Conservation (phyloP, 2,329 filamentous ascomycete species). For the Fusarium napiforme region DNA sequence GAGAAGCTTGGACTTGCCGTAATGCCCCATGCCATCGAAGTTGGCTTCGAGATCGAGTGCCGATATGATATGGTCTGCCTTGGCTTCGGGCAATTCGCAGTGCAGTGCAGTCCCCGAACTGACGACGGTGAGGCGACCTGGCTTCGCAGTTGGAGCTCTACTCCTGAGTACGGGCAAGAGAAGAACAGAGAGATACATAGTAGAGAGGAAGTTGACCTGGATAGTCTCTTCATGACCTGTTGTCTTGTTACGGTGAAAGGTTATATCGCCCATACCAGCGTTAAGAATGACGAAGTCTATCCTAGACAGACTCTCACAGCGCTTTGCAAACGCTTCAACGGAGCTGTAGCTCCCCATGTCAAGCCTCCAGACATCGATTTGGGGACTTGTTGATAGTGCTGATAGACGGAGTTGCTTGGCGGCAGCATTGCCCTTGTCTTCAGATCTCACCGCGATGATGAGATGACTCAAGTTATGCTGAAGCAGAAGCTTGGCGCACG, state of each 20-base stretch:
- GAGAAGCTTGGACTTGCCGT: not conserved
- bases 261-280: not conserved
- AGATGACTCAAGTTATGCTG: not conserved
- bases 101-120: not conserved
- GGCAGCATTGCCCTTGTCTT: not conserved
- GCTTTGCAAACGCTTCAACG: not conserved
- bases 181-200: not conserved
- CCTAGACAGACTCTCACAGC: not conserved
- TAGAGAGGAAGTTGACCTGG: conserved; percentile 14
- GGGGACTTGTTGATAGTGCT: rapidly evolving
- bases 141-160: not conserved
- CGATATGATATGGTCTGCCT: not conserved
- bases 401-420: not conserved
- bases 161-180: not conserved
- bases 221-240: conserved; percentile 3
- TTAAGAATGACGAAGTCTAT: conserved; percentile 1
- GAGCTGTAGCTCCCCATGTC: not conserved
- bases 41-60: not conserved
- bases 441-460: not conserved
- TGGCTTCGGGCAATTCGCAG: not conserved
- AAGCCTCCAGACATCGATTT: not conserved
- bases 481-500: not conserved
- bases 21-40: not conserved
- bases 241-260: not conserved
- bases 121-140: not conserved